Percentiles rank a stretch among this genome's conserved stretches.
Evolutionary conservation across 768 basidiomycete species (phyloP).

Genomic region (Tulasnella sp.): DNA sequence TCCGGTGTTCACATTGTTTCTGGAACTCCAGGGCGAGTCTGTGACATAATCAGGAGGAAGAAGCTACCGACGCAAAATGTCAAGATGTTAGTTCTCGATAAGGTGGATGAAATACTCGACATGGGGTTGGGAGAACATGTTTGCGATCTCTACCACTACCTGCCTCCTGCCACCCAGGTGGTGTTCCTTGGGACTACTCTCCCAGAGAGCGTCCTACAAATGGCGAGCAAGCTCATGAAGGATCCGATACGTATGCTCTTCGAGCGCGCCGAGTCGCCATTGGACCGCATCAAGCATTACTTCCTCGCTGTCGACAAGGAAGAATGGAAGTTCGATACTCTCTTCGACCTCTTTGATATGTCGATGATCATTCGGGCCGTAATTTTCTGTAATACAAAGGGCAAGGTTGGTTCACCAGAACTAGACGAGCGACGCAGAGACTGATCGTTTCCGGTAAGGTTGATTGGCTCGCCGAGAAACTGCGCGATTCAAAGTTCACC

Average conservation of each 20-base stretch:
- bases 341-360: slow-evolving; percentile 96
- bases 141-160: slow-evolving; percentile 96
- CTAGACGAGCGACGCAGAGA: not conserved
- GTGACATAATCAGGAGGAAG: slow-evolving; percentile 96
- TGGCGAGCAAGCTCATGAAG: slow-evolving; percentile 69
- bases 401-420: slow-evolving; percentile 58
- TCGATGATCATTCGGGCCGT: slow-evolving; percentile 98
- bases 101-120: slow-evolving; percentile 93
- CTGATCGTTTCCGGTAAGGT: slow-evolving; percentile 50
- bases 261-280: slow-evolving; percentile 97
- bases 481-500: slow-evolving; percentile 85
- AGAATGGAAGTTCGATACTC: slow-evolving; percentile 90
- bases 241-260: slow-evolving; percentile 97
- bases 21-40: slow-evolving; percentile 95
- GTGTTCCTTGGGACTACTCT: slow-evolving; percentile 94
- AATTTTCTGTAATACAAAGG: slow-evolving; percentile 96
- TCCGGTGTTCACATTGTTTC: slow-evolving; percentile 97
- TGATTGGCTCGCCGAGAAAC: slow-evolving; percentile 98
- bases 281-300: slow-evolving; percentile 95
- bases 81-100: slow-evolving; percentile 94
- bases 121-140: slow-evolving; percentile 99
- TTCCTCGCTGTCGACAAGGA: slow-evolving; percentile 99
- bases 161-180: slow-evolving; percentile 95
- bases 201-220: slow-evolving; percentile 88
- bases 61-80: slow-evolving; percentile 92